Percentiles rank a stretch among this genome's conserved stretches.
Evolutionary conservation across 257 asterid genomes (phyloP).

Genomic region (Gentiana macrophylla): DNA sequence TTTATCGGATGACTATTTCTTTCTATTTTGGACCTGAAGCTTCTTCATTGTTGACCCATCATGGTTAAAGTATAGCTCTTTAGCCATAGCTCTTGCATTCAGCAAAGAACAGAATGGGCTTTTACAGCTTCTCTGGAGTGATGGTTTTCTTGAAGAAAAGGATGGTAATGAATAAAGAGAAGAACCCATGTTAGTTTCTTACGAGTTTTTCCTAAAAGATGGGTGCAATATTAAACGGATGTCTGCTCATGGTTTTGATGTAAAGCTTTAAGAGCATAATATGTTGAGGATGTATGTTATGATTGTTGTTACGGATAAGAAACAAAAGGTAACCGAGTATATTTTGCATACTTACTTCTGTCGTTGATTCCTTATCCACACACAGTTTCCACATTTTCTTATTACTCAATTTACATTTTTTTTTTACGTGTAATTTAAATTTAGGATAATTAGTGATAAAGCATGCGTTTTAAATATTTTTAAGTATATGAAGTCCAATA

Average conservation of each 20-base stretch:
- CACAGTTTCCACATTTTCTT: no score
- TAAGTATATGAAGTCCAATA: no score
- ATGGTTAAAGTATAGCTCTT: slow-evolving; percentile 69
- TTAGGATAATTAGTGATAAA: no score
- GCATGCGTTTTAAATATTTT: no score
- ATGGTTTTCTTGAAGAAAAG: slow-evolving; percentile 28
- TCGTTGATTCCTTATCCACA: no score
- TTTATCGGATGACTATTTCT: background rate
- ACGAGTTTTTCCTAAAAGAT: background rate
- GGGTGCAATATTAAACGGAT: background rate
- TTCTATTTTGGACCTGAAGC: slow-evolving; percentile 35
- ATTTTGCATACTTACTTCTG: background rate
- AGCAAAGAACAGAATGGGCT: slow-evolving; percentile 25
- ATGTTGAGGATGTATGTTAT: background rate
- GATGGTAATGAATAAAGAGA: slow-evolving; percentile 44
- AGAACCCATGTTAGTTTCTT: slow-evolving; percentile 30
- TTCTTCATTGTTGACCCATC: slow-evolving; percentile 73
- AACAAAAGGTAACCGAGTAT: background rate
- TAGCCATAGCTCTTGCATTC: slow-evolving; percentile 53
- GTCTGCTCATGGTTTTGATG: background rate
- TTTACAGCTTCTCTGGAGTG: slow-evolving; percentile 18
- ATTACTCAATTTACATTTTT: no score
- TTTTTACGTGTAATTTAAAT: no score
- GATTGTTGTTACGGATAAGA: slow-evolving; percentile 3
- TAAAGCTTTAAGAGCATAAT: background rate